These are phyloP conservation scores for Neoscytalidium dimidiatum DNA, from an alignment of 2,329 filamentous ascomycete genomes.

Conservation along the genomic window DNA sequence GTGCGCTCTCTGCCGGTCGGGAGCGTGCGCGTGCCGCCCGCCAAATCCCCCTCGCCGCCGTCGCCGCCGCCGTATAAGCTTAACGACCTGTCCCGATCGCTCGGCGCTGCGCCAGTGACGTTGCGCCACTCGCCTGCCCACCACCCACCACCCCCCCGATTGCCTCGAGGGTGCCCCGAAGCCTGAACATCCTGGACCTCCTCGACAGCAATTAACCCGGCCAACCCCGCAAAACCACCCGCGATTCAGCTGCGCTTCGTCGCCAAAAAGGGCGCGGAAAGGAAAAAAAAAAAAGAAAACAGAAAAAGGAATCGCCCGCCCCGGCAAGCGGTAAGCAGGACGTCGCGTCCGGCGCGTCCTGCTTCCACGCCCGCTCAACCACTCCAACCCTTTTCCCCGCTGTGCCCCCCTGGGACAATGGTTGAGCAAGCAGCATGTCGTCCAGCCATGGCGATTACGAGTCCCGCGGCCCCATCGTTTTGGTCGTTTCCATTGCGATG, in stretches of 20 bases:
- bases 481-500: slow-evolving; percentile 70
- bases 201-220: background rate
- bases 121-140: slow-evolving; percentile 5
- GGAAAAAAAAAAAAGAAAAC: background rate
- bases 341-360: background rate
- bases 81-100: slow-evolving; percentile 11
- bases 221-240: background rate
- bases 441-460: slow-evolving; percentile 17
- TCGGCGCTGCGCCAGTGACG: background rate
- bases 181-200: background rate
- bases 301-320: background rate
- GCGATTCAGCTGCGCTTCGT: background rate
- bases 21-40: background rate
- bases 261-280: background rate
- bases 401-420: slow-evolving; percentile 10
- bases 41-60: background rate
- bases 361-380: background rate
- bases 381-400: background rate
- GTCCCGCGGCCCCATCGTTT: slow-evolving; percentile 49
- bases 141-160: background rate
- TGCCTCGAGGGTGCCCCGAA: background rate
- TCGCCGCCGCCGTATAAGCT: slow-evolving; percentile 2
- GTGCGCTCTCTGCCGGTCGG: background rate
- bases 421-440: slow-evolving; percentile 20
- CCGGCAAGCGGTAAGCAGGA: background rate